A percentile compares a stretch with the other conserved stretches of the same genome.
phyloP scores from a whole-genome alignment of 371 early-diverging fungal genomes.

The Smittium culicis region DNA sequence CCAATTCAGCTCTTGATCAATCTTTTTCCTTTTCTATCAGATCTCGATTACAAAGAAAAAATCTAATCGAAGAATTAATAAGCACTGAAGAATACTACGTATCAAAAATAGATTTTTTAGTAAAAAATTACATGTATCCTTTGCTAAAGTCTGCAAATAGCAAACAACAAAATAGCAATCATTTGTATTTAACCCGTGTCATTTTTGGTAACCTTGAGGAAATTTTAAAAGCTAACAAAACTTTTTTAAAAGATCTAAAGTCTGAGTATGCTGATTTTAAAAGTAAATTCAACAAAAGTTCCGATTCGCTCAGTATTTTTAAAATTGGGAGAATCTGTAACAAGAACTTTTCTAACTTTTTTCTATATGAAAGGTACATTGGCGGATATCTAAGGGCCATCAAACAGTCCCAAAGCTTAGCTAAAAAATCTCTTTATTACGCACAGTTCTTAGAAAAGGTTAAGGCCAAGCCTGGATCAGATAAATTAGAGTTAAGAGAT shows the following conservation, averaged over 20 bases:
- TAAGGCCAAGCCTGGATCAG: constrained; percentile 30
- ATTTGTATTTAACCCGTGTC: constrained; percentile 27
- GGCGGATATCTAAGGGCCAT: constrained; percentile 33
- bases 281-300: constrained; percentile 27
- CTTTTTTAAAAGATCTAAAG: constrained; percentile 29
- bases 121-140: constrained; percentile 30
- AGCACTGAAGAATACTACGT: constrained; percentile 32
- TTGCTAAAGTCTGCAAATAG: constrained; percentile 29
- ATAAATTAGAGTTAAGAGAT: constrained; percentile 33
- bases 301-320: too few relatives aligned
- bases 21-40: too few relatives aligned
- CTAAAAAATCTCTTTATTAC: constrained; percentile 27
- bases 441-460: constrained; percentile 23
- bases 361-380: constrained; percentile 33
- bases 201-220: constrained; percentile 34
- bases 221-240: constrained; percentile 27
- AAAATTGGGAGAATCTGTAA: constrained; percentile 28
- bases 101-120: constrained; percentile 27
- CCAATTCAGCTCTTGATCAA: neutral
- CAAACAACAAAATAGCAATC: constrained; percentile 26
- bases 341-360: constrained; percentile 30
- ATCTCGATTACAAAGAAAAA: constrained; percentile 22
- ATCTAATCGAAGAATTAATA: constrained; percentile 29
- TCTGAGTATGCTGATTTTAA: constrained; percentile 22
- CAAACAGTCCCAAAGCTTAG: constrained; percentile 26